These are phyloP conservation scores for Puccinia novopanici DNA, from an alignment of 1,284 basidiomycete species.

Conservation along the genomic window DNA sequence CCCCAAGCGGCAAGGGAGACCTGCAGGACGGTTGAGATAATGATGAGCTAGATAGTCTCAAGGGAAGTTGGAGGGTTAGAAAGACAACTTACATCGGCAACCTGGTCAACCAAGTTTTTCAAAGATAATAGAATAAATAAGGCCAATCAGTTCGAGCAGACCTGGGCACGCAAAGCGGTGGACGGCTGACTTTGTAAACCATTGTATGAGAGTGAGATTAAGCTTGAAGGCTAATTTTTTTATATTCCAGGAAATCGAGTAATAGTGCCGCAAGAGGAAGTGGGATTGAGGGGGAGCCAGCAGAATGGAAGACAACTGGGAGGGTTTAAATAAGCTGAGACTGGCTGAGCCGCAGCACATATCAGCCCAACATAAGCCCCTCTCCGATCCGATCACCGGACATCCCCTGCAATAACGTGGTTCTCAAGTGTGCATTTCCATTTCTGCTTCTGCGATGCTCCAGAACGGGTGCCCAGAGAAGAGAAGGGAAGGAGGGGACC, in stretches of 20 bases:
- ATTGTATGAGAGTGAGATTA: neutral
- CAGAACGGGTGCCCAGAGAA: no score
- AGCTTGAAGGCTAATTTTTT: neutral
- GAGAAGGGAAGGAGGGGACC: no score
- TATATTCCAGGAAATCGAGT: neutral
- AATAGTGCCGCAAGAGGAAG: neutral
- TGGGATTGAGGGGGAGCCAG: neutral
- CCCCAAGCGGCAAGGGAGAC: conserved; percentile 69
- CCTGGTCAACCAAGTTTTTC: conserved; percentile 10
- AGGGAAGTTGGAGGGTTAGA: neutral
- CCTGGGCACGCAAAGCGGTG: neutral
- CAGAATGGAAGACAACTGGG: neutral
- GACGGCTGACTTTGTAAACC: conserved; percentile 48
- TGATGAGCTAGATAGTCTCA: neutral
- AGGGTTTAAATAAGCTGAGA: neutral
- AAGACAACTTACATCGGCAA: conserved; percentile 50
- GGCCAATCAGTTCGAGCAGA: neutral
- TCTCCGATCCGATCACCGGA: neutral
- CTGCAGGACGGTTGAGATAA: conserved; percentile 15
- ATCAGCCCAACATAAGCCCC: neutral
- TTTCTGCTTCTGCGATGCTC: no score
- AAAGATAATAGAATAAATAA: neutral
- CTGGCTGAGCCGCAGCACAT: neutral
- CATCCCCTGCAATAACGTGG: neutral
- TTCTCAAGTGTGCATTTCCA: no score